Conservation (phyloP, 345 rosid species). For the Brassica incana region DNA sequence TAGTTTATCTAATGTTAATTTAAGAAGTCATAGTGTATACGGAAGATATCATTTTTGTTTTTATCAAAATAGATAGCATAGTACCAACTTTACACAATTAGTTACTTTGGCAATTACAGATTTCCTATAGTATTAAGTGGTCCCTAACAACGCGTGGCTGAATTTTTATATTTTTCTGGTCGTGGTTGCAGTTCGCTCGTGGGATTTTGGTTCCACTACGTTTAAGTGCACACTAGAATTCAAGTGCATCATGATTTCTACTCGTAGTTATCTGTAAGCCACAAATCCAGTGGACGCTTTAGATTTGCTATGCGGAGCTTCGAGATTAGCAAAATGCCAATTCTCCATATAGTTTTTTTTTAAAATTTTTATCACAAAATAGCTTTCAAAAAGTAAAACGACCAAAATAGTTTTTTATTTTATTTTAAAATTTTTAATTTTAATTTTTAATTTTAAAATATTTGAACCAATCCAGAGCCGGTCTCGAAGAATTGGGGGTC, state of each 20-base stretch:
- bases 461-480: no score
- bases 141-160: not conserved
- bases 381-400: no score
- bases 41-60: no score
- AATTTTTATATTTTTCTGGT: not conserved
- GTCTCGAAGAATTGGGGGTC: no score
- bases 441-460: no score
- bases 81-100: not conserved
- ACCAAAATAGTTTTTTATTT: no score
- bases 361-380: no score
- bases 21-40: not conserved
- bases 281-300: slow-evolving; percentile 13
- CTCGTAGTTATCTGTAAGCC: not conserved
- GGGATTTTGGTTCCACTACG: slow-evolving; percentile 22
- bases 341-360: no score
- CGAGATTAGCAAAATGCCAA: not conserved
- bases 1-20: no score
- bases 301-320: not conserved
- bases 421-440: no score
- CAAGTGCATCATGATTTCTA: not conserved
- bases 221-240: slow-evolving; percentile 11
- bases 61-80: not conserved
- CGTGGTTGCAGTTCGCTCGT: slow-evolving; percentile 13
- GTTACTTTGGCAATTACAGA: not conserved
- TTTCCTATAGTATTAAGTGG: not conserved